A percentile compares a stretch with the other conserved stretches of the same genome.
These are phyloP conservation scores for Debaryomyces prosopidis DNA, from an alignment of 805 yeast species.

Conservation along the genomic window DNA sequence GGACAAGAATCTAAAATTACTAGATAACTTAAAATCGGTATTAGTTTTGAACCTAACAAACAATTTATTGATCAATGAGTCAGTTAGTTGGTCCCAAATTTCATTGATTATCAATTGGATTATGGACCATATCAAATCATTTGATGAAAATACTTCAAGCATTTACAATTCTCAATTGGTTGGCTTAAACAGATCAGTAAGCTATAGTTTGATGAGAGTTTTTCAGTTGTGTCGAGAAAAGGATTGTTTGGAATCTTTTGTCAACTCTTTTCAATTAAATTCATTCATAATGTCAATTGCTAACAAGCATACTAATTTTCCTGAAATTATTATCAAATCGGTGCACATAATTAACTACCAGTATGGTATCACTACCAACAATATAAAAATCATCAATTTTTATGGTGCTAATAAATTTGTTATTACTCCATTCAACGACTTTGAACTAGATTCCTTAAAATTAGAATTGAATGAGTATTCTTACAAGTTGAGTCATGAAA, in stretches of 20 bases:
- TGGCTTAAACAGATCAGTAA: slow-evolving; percentile 14
- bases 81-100: slow-evolving; percentile 25
- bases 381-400: slow-evolving; percentile 6
- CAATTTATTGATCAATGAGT: slow-evolving; percentile 25
- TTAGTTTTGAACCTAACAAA: slow-evolving; percentile 30
- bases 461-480: slow-evolving; percentile 1
- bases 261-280: slow-evolving; percentile 16
- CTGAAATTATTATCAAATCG: slow-evolving; percentile 16
- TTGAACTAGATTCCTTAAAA: slow-evolving; percentile 16
- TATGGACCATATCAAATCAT: slow-evolving; percentile 16
- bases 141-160: slow-evolving; percentile 1
- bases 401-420: slow-evolving; percentile 3
- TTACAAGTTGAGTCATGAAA: background rate
- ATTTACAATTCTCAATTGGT: background rate
- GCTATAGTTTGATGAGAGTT: slow-evolving; percentile 23
- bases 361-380: slow-evolving; percentile 8
- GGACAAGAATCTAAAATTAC: background rate
- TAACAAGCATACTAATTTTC: slow-evolving; percentile 9
- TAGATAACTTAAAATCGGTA: slow-evolving; percentile 28
- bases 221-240: slow-evolving; percentile 23
- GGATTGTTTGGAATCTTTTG: slow-evolving; percentile 18
- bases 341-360: slow-evolving; percentile 24
- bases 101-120: slow-evolving; percentile 26
- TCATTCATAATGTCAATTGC: slow-evolving; percentile 5
- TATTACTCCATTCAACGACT: slow-evolving; percentile 16